These are phyloP conservation scores for Amanita exitialis DNA, from an alignment of 768 basidiomycete species.

Conservation along the genomic window DNA sequence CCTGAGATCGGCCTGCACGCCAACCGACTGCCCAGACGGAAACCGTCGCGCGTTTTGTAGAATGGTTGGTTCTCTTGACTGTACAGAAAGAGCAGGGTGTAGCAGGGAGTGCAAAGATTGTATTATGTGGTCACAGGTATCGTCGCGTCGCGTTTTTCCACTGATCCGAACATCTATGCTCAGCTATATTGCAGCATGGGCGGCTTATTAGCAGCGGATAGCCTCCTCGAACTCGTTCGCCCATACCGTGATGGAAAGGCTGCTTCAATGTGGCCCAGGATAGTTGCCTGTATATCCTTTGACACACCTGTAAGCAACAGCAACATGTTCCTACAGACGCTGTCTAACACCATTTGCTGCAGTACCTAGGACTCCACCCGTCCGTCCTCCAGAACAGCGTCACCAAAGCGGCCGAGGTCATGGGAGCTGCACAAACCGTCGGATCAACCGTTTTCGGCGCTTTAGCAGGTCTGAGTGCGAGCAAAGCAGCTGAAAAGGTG, in stretches of 20 bases:
- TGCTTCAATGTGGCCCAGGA: constrained; percentile 70
- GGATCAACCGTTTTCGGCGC: constrained; percentile 55
- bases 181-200: constrained; percentile 61
- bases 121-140: constrained; percentile 85
- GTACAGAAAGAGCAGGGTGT: constrained; percentile 79
- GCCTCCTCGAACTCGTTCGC: constrained; percentile 60
- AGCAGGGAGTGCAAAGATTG: constrained; percentile 71
- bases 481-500: constrained; percentile 23
- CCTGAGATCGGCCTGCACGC: background rate
- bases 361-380: constrained; percentile 88
- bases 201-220: constrained; percentile 81
- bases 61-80: constrained; percentile 86
- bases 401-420: constrained; percentile 64
- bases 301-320: constrained; percentile 77
- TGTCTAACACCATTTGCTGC: constrained; percentile 1
- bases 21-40: constrained; percentile 38
- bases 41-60: constrained; percentile 78
- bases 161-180: background rate
- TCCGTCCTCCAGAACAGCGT: constrained; percentile 77
- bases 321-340: background rate
- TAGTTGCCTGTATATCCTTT: constrained; percentile 77
- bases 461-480: constrained; percentile 37
- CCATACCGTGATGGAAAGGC: constrained; percentile 48
- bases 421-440: constrained; percentile 51
- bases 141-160: background rate